A percentile compares a stretch with the other conserved stretches of the same genome.
These are phyloP conservation scores for Groenewaldozyma tartarivorans DNA, from an alignment of 805 yeast genomes.

Conservation along the genomic window DNA sequence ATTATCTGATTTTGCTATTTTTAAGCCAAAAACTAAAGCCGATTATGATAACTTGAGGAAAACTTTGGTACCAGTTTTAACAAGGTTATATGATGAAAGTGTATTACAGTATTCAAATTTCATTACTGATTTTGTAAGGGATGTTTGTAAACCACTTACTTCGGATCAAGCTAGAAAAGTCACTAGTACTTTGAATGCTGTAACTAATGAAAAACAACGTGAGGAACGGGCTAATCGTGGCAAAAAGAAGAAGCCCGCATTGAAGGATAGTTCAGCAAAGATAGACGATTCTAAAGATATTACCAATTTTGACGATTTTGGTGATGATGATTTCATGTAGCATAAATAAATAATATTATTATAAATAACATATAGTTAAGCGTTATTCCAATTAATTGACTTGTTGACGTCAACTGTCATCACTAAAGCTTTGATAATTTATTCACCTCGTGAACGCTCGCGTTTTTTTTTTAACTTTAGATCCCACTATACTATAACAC, in stretches of 20 bases:
- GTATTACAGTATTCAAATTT: conserved; percentile 61
- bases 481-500: background rate
- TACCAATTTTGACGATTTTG: conserved; percentile 36
- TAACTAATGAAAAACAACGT: conserved; percentile 75
- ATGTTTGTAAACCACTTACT: conserved; percentile 68
- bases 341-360: too few species aligned
- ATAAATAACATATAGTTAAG: too few species aligned
- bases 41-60: conserved; percentile 75
- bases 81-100: conserved; percentile 51
- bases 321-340: conserved; percentile 36
- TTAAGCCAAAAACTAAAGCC: conserved; percentile 68
- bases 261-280: conserved; percentile 58
- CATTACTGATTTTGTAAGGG: conserved; percentile 80
- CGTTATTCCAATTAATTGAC: too few species aligned
- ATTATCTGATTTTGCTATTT: conserved; percentile 45
- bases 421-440: too few species aligned
- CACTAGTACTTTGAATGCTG: conserved; percentile 70
- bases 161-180: conserved; percentile 81
- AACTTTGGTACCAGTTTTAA: conserved; percentile 52
- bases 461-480: background rate
- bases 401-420: too few species aligned
- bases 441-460: background rate
- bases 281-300: conserved; percentile 49
- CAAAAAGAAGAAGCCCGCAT: conserved; percentile 90
- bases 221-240: conserved; percentile 91